Base-by-base conservation (phyloP, 768 basidiomycete genomes). In the Lactifluus rugatus region DNA sequence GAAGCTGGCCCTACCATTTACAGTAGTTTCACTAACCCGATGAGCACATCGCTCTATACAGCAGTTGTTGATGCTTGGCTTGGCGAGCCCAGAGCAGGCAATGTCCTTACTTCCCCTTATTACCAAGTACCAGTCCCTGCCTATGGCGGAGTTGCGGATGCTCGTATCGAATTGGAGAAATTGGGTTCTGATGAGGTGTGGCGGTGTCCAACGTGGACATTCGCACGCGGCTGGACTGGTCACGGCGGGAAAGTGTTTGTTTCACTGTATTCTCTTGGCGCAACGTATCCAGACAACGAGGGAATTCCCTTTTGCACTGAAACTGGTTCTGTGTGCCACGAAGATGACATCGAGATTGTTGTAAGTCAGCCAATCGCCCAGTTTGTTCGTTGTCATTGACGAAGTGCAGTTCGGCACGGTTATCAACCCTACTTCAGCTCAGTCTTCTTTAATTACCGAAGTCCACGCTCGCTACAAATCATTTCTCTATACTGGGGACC, bases 271-370 rank as follows among this genome's bases (percentile, higher is more conserved):
- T 71, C 73, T 47, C 70, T 83, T 39, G 88, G 88, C 25, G 79
- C 84, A 21, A 80, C 83, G n/a, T 87, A 89, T 69, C 82, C 85
- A 11, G 78, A 77, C 42, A 90, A 89, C 71, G 74, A 74, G 41
- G 73, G 56, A 1, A 72, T 81, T 47, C 65, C 80, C 0, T 81
- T 76, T 67, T 90, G 88, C 71, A 76, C 74, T 5, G 68, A 76
- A 62, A 36, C 73, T 31, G 83, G 82, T 36, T 69, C 72, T 32
- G 83, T 89, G 39, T 90, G 88, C 70, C 88, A 89, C 68, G 79
- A 89, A 68, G 89, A 90, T 67, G 89, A 92, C 66, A 90, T 91
- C 58, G 72, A 84, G 73, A 83, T 87, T 67, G 78, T 90, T 59
- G 85, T 85, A 71, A 58, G 83, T 78, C 25, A 21, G 31, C 44